phyloP scores from a whole-genome alignment of 2,329 filamentous ascomycete genomes.

The Aspergillus sclerotialis region DNA sequence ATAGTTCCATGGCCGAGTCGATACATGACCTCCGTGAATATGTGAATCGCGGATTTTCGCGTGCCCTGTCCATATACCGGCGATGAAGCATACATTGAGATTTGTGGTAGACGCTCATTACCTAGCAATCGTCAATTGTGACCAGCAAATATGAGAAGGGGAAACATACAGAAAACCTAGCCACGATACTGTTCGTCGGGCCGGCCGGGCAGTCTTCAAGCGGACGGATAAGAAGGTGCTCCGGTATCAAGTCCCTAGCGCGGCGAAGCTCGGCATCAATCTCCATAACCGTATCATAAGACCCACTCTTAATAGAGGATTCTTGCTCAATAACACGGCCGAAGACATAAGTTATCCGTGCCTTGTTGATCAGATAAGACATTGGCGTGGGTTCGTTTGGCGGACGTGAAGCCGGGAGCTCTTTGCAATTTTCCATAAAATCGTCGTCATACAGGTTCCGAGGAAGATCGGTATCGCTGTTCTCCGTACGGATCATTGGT shows the following conservation, averaged over 20 bases:
- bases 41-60: slow-evolving; percentile 71
- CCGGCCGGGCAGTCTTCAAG: slow-evolving; percentile 70
- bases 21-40: slow-evolving; percentile 80
- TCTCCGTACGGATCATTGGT: slow-evolving; percentile 56
- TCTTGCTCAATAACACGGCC: slow-evolving; percentile 38
- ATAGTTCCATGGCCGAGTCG: slow-evolving; percentile 74
- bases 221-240: slow-evolving; percentile 68
- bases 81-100: slow-evolving; percentile 83
- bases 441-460: slow-evolving; percentile 60
- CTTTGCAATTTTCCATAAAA: slow-evolving; percentile 49
- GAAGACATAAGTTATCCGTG: slow-evolving; percentile 35
- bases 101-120: slow-evolving; percentile 83
- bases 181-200: slow-evolving; percentile 62
- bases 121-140: slow-evolving; percentile 16
- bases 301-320: slow-evolving; percentile 35
- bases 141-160: not conserved
- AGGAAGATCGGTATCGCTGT: slow-evolving; percentile 56
- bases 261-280: slow-evolving; percentile 53
- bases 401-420: slow-evolving; percentile 52
- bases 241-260: slow-evolving; percentile 61
- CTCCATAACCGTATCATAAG: slow-evolving; percentile 57
- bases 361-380: slow-evolving; percentile 44
- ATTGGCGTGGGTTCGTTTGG: slow-evolving; percentile 52
- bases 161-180: slow-evolving; percentile 59
- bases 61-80: slow-evolving; percentile 72